A percentile compares a stretch with the other conserved stretches of the same genome.
phyloP scores from a whole-genome alignment of 768 basidiomycete species.

The Nidula microcarpa region DNA sequence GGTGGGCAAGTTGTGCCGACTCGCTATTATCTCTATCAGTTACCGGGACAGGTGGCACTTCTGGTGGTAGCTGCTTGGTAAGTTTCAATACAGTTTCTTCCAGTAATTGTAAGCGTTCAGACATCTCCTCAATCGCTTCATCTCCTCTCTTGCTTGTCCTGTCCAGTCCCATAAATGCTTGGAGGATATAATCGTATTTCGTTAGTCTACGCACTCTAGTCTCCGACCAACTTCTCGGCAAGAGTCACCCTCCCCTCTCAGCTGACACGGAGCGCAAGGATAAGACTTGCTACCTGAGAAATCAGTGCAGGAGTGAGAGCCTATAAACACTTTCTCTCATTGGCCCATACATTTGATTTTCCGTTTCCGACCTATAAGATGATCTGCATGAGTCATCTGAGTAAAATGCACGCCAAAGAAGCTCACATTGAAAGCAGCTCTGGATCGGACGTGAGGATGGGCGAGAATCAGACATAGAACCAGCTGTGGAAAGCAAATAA shows the following conservation, averaged over 20 bases:
- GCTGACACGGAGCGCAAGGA: slow-evolving; percentile 20
- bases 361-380: slow-evolving; percentile 17
- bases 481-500: neutral
- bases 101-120: slow-evolving; percentile 17
- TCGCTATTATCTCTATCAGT: too few species aligned
- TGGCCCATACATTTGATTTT: slow-evolving; percentile 20
- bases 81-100: slow-evolving; percentile 16
- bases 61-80: slow-evolving; percentile 2
- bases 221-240: slow-evolving; percentile 20
- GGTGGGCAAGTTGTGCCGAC: neutral
- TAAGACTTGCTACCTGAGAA: slow-evolving; percentile 18
- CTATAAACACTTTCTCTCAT: neutral
- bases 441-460: slow-evolving; percentile 19
- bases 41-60: too few species aligned
- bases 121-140: slow-evolving; percentile 18
- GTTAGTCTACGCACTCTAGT: slow-evolving; percentile 6
- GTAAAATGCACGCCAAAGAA: neutral
- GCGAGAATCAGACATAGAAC: slow-evolving; percentile 3
- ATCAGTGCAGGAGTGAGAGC: neutral
- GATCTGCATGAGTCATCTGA: neutral
- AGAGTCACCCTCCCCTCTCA: slow-evolving; percentile 18
- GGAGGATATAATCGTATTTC: slow-evolving; percentile 16
- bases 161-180: slow-evolving; percentile 16
- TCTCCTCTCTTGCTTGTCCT: slow-evolving; percentile 6
- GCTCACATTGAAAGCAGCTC: slow-evolving; percentile 22